Evolutionary conservation across 805 yeast genomes (phyloP).

Genomic region (Tetrapisispora pingtungensis): DNA sequence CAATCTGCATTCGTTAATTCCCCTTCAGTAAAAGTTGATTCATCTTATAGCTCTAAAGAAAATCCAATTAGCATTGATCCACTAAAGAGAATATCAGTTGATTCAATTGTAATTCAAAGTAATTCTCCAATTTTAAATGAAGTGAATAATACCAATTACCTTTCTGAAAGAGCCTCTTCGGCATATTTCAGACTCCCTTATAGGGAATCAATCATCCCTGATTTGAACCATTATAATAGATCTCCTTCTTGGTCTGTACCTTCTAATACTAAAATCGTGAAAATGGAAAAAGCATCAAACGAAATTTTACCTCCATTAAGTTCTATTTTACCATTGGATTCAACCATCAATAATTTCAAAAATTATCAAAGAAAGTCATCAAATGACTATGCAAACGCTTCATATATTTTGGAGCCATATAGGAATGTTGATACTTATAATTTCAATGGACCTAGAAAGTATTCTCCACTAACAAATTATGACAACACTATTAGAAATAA

Average conservation of each 20-base stretch:
- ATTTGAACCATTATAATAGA: not conserved
- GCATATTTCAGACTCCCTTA: not conserved
- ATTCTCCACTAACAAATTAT: not conserved
- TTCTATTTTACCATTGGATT: not conserved
- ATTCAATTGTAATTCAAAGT: not conserved
- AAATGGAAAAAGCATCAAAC: not conserved
- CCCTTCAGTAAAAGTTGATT: no score
- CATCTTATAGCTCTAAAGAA: no score
- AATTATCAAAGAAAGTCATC: not conserved
- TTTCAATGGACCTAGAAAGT: not conserved
- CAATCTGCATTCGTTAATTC: no score
- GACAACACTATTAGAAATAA: not conserved
- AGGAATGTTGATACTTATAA: not conserved
- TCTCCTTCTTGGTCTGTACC: slow-evolving; percentile 1
- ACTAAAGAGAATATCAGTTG: not conserved
- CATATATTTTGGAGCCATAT: not conserved
- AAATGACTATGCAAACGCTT: not conserved
- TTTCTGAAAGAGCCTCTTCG: not conserved
- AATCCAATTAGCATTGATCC: not conserved
- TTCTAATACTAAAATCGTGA: not conserved
- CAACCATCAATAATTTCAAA: not conserved
- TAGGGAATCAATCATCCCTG: not conserved
- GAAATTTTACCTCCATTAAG: slow-evolving; percentile 3
- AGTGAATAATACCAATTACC: not conserved
- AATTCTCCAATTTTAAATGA: not conserved